Percentiles rank a stretch among this genome's conserved stretches.
Evolutionary conservation across 768 basidiomycete genomes (phyloP).

Genomic region (Amyloporia xantha): DNA sequence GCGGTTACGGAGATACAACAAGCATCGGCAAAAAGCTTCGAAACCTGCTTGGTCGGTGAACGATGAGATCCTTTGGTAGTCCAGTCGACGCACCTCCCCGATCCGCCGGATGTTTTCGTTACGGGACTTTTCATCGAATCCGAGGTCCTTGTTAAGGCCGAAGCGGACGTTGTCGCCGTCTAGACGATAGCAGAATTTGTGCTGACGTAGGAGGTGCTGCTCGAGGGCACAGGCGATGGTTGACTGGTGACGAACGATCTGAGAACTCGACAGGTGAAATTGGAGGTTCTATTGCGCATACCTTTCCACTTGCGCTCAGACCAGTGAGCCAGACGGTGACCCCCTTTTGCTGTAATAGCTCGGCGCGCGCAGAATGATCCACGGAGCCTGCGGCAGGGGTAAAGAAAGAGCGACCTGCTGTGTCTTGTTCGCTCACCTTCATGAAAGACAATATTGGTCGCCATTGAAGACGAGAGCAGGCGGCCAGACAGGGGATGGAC

Average conservation of each 20-base stretch:
- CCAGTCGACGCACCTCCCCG: constrained; percentile 73
- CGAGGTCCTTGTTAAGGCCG: constrained; percentile 94
- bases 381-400: constrained; percentile 56
- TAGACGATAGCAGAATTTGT: constrained; percentile 83
- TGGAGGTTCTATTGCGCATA: too few relatives aligned
- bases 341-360: constrained; percentile 72
- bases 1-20: constrained; percentile 85
- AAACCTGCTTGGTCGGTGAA: too few relatives aligned
- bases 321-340: constrained; percentile 97
- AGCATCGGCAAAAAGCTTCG: constrained; percentile 89
- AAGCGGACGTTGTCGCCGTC: constrained; percentile 97
- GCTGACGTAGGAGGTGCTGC: constrained; percentile 84
- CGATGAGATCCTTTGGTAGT: too few relatives aligned
- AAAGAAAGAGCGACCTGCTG: neutral
- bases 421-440: constrained; percentile 34
- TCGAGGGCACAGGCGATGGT: constrained; percentile 97
- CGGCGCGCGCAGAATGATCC: constrained; percentile 53
- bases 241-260: constrained; percentile 60
- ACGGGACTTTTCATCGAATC: constrained; percentile 86
- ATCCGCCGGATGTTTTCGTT: constrained; percentile 96
- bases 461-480: constrained; percentile 25
- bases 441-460: constrained; percentile 57
- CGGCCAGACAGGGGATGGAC: neutral
- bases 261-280: too few relatives aligned
- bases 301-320: constrained; percentile 92